phyloP scores from a whole-genome alignment of 495 filamentous ascomycete genomes.

The Aspergillus hancockii region DNA sequence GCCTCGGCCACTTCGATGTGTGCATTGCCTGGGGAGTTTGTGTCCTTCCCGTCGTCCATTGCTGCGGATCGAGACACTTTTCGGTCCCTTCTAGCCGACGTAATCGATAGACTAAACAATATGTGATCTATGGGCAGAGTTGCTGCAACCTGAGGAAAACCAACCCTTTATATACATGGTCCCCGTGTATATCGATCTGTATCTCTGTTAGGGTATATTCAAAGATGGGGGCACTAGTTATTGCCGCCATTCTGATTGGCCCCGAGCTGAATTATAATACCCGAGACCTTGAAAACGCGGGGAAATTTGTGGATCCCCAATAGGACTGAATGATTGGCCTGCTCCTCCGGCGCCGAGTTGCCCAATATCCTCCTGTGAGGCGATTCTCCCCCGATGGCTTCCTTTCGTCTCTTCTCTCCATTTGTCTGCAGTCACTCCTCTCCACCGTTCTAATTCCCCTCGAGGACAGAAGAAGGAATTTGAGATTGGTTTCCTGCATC shows the following conservation, averaged over 20 bases:
- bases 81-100: too few relatives aligned
- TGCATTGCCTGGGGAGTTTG: not conserved
- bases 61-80: not conserved
- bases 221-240: not conserved
- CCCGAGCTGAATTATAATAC: not conserved
- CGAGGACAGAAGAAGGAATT: not conserved
- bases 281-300: not conserved
- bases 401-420: not conserved
- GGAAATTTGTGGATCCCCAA: not conserved
- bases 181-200: not conserved
- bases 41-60: not conserved
- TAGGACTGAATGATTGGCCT: not conserved
- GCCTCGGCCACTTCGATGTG: slow-evolving; percentile 10
- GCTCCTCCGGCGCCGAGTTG: not conserved
- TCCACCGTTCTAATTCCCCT: not conserved
- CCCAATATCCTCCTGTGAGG: not conserved
- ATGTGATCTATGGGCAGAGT: too few relatives aligned
- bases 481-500: not conserved
- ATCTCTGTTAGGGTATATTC: not conserved
- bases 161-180: not conserved
- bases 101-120: too few relatives aligned
- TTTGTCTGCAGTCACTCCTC: not conserved
- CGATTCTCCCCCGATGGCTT: not conserved
- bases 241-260: not conserved
- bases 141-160: not conserved